Conservation (phyloP, 176 grass and related monocot genomes). For the Otatea glauca region DNA sequence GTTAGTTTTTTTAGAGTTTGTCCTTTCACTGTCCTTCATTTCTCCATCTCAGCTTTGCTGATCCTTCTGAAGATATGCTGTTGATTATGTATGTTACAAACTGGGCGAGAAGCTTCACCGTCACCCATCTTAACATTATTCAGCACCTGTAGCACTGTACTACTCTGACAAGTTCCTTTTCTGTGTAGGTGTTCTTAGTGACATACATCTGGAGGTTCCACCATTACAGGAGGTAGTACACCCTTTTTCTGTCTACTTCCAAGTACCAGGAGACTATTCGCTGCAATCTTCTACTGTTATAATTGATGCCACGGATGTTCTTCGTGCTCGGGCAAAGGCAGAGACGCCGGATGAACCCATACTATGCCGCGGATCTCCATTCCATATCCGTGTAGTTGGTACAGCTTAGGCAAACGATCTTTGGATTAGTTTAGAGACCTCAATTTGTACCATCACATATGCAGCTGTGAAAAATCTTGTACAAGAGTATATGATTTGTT, state of each 20-base stretch:
- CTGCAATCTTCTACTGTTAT: constrained; percentile 80
- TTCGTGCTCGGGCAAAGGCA: constrained; percentile 82
- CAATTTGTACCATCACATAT: constrained; percentile 37
- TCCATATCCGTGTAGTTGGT: constrained; percentile 75
- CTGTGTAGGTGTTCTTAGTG: constrained; percentile 67
- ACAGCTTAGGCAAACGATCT: constrained; percentile 48
- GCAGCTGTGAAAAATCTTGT: constrained; percentile 43
- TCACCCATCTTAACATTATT: background rate
- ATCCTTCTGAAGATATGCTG: background rate
- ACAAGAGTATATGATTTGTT: too few relatives aligned
- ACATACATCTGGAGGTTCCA: constrained; percentile 83
- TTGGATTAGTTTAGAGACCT: constrained; percentile 37
- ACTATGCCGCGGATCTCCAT: constrained; percentile 85
- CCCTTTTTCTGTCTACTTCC: constrained; percentile 93
- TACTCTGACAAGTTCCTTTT: constrained; percentile 23
- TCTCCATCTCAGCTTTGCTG: background rate
- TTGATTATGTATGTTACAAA: background rate
- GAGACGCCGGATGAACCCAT: constrained; percentile 78
- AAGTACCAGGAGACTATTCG: constrained; percentile 89
- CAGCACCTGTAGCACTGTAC: background rate
- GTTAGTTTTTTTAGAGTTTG: background rate
- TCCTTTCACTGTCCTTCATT: background rate
- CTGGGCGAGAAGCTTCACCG: background rate
- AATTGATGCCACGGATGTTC: constrained; percentile 78
- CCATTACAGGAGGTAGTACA: constrained; percentile 79